These are phyloP conservation scores for Spongospora subterranea DNA, from an alignment of 208 protist genomes.

Conservation along the genomic window DNA sequence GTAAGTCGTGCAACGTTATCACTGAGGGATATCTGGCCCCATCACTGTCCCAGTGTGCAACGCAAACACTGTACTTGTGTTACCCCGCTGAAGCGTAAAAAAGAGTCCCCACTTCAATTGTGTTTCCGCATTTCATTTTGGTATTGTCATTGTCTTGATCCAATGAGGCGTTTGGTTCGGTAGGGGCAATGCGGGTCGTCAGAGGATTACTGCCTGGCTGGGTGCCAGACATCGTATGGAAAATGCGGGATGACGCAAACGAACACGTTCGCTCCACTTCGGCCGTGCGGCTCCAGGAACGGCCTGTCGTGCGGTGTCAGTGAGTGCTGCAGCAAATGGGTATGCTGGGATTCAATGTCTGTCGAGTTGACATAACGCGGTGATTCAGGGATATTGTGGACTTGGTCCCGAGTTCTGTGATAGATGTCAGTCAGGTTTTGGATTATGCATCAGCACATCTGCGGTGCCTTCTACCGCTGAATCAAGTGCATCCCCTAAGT, in stretches of 20 bases:
- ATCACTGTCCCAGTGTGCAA: too few relatives aligned
- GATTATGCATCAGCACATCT: too few relatives aligned
- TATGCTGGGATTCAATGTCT: neutral
- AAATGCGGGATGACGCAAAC: neutral
- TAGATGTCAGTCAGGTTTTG: neutral
- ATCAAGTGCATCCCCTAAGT: too few relatives aligned
- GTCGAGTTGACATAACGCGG: neutral
- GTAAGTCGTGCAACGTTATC: neutral
- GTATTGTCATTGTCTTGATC: neutral
- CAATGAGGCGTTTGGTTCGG: neutral
- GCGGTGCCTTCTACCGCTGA: too few relatives aligned
- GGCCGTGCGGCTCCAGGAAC: neutral
- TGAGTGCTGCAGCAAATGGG: neutral
- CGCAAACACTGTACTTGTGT: too few relatives aligned
- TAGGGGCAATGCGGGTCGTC: neutral
- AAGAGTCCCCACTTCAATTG: too few relatives aligned
- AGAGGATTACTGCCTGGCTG: neutral
- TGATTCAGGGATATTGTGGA: neutral
- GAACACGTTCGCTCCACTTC: neutral
- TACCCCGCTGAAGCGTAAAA: too few relatives aligned
- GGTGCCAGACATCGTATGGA: conserved; percentile 12
- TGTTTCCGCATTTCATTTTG: too few relatives aligned
- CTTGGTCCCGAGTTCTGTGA: neutral
- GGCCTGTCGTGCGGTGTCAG: neutral
- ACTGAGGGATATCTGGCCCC: too few relatives aligned